Evolutionary conservation across 345 rosid species (phyloP), one percentile per base, ranked within the genome.

Genomic region (Linum usitatissimum): DNA sequence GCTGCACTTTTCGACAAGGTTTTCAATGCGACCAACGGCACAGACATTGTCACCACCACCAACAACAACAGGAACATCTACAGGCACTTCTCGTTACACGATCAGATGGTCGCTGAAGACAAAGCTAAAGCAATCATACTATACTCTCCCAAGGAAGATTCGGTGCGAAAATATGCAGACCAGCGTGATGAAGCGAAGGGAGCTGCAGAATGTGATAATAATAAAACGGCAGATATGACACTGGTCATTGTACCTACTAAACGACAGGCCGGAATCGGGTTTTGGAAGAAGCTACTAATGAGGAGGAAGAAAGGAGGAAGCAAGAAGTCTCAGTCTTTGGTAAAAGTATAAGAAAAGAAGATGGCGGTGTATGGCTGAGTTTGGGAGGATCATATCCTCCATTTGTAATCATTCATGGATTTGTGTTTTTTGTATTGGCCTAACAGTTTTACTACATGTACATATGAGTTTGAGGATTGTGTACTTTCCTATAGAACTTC

Each of bases 21-120:
- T 45, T 72, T 81, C 69, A 62, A 75, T 6, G 54, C 61, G 18
- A 36, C 70, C 40, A 59, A 45, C 42, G 53, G 75, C 20, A 28
- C 80, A 6, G 17, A 5, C 51, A 45, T 45, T 9, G 51, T 45
- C 51, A 59, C 70, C 70, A 64, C 76, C 15, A 60, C 67, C 23
- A 49, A 39, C 31, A 72, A 36, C 42, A 68, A 30, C 64, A 79
- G 57, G 74, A 72, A 64, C 76, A 53, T 70, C 62, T 69, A 39
- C 62, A 79, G 66, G 71, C 84, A 59, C 38, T 71, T 72, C 72
- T 84, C 90, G 6, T 74, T 86, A 58, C 90, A 69, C 0, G 94
- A 84, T 73, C 81, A 74, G 69, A 79, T 84, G 87, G 70, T 77
- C 19, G 86, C 86, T 9, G 95, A 81, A 21, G 84, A 80, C 60